Conservation (phyloP, 2,329 filamentous ascomycete species). For the Alternaria tenuissima region DNA sequence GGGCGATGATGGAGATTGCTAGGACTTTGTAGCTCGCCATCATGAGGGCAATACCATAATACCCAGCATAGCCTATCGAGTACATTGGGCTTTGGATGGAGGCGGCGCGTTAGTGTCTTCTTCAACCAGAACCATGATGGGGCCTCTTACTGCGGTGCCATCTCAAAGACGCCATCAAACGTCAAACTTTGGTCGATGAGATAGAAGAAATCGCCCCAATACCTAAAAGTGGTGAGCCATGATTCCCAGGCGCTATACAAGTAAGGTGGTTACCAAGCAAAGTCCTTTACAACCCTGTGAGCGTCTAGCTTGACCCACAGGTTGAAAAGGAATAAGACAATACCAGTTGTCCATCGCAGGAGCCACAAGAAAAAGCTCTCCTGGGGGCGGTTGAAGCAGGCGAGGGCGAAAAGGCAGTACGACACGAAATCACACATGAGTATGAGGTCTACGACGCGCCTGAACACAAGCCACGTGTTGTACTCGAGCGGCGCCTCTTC, state of each 20-base stretch:
- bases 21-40: conserved; percentile 97
- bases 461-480: conserved; percentile 98
- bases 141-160: conserved; percentile 73
- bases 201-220: conserved; percentile 99
- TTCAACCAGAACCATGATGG: neutral
- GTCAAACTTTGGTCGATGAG: conserved; percentile 97
- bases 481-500: conserved; percentile 95
- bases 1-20: conserved; percentile 94
- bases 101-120: conserved; percentile 11
- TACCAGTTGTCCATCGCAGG: conserved; percentile 80
- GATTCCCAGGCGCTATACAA: neutral
- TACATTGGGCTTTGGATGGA: conserved; percentile 24
- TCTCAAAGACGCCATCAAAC: conserved; percentile 98
- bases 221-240: conserved; percentile 49
- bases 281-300: conserved; percentile 97
- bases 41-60: conserved; percentile 98
- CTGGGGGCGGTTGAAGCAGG: conserved; percentile 80
- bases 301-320: conserved; percentile 98
- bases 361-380: conserved; percentile 75
- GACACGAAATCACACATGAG: conserved; percentile 99
- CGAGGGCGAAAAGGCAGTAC: conserved; percentile 93
- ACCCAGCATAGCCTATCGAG: conserved; percentile 81
- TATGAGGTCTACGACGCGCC: conserved; percentile 93
- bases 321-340: conserved; percentile 87
- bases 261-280: conserved; percentile 71